These are phyloP conservation scores for Cutaneotrichosporon mucoides DNA, from an alignment of 1,284 basidiomycete genomes.

Conservation along the genomic window DNA sequence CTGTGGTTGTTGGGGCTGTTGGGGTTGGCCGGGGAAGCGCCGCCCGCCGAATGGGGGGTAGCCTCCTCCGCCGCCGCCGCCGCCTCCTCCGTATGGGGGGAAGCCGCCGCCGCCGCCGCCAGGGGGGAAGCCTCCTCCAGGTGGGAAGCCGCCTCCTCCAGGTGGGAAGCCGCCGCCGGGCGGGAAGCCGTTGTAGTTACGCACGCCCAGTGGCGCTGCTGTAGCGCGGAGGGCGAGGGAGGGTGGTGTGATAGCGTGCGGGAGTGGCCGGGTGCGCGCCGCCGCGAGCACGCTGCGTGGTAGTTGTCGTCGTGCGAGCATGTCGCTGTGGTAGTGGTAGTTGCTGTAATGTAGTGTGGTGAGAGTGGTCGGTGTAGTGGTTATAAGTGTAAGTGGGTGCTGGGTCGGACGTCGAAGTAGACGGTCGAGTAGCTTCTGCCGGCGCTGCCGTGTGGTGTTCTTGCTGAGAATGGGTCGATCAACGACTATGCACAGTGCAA, in stretches of 20 bases:
- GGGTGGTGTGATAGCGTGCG: background rate
- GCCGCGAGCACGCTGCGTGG: slow-evolving; percentile 11
- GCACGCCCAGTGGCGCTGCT: background rate
- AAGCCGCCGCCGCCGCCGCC: slow-evolving; percentile 25
- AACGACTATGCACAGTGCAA: too few species aligned
- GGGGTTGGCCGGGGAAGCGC: slow-evolving; percentile 6
- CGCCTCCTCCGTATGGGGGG: background rate
- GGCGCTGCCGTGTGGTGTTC: too few species aligned
- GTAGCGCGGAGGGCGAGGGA: background rate
- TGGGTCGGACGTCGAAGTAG: too few species aligned
- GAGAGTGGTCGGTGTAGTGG: too few species aligned
- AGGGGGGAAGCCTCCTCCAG: too few species aligned
- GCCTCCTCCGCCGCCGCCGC: background rate
- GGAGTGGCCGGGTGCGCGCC: background rate
- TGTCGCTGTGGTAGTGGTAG: background rate
- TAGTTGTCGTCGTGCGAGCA: slow-evolving; percentile 19
- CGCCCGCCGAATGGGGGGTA: slow-evolving; percentile 3
- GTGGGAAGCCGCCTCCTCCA: too few species aligned
- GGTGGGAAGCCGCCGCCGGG: slow-evolving; percentile 10
- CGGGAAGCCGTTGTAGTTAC: background rate
- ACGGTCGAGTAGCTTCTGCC: too few species aligned
- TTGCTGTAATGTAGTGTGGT: too few species aligned
- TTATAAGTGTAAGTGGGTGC: too few species aligned
- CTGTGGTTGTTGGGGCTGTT: slow-evolving; percentile 20
- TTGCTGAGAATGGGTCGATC: too few species aligned